A percentile compares a stretch with the other conserved stretches of the same genome.
Conservation (phyloP, 2,329 filamentous ascomycete species). For the Aspergillus candidus region DNA sequence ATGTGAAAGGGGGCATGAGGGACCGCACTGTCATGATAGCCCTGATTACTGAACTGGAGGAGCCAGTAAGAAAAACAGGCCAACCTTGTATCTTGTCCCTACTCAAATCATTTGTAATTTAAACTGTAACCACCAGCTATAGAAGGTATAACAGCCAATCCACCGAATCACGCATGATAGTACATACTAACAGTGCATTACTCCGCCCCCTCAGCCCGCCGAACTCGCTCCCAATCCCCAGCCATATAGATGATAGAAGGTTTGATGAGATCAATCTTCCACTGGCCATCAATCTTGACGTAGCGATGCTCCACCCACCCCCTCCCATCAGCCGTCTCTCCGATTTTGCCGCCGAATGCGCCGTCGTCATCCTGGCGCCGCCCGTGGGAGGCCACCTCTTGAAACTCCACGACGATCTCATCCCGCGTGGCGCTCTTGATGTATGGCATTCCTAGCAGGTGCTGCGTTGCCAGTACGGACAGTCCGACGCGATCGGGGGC, state of each 20-base stretch:
- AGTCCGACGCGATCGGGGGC: neutral
- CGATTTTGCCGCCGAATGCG: neutral
- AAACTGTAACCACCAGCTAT: no score
- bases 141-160: no score
- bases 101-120: no score
- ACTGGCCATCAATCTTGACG: neutral
- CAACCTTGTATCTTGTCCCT: no score
- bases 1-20: no score
- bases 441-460: slow-evolving; percentile 19
- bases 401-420: slow-evolving; percentile 21
- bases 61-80: no score
- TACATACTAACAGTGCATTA: no score
- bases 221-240: neutral
- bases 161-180: no score
- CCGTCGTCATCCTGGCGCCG: slow-evolving; percentile 3
- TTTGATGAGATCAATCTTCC: neutral
- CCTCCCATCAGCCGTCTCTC: neutral
- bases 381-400: slow-evolving; percentile 20
- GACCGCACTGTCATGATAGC: no score
- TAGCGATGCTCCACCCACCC: neutral
- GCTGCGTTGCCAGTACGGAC: slow-evolving; percentile 14
- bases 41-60: no score
- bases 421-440: slow-evolving; percentile 16
- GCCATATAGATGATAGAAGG: neutral
- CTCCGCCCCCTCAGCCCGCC: no score